Conservation (phyloP, 441 rosid genomes). For the Lepidium campestre region DNA sequence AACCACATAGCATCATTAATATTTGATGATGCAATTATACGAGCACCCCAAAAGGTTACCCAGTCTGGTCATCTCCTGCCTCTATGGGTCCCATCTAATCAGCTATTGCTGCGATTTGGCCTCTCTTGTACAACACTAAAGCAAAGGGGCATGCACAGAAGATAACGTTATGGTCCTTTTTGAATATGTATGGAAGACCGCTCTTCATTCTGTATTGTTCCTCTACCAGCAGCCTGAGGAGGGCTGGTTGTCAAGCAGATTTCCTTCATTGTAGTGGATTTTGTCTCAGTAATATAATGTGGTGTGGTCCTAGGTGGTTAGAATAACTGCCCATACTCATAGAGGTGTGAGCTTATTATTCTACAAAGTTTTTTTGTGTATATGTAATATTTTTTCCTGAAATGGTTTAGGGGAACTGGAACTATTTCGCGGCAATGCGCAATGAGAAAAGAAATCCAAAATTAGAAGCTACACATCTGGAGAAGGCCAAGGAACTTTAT, state of each 20-base stretch:
- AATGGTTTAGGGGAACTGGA: slow-evolving; percentile 89
- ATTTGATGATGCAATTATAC: neutral
- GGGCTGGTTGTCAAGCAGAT: neutral
- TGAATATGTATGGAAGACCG: neutral
- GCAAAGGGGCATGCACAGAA: neutral
- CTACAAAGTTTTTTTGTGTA: neutral
- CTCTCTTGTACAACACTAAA: neutral
- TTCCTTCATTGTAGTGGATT: neutral
- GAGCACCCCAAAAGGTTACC: neutral
- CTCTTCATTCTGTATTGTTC: neutral
- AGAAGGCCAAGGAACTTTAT: slow-evolving; percentile 96
- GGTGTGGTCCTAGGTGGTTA: slow-evolving; percentile 3
- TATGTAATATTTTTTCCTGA: slow-evolving; percentile 22
- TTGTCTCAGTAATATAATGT: neutral
- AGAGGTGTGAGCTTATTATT: neutral
- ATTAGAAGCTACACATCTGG: slow-evolving; percentile 98
- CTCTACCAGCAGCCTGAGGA: neutral
- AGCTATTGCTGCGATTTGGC: neutral
- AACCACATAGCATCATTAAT: neutral
- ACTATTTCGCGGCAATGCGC: slow-evolving; percentile 96
- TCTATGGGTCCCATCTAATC: neutral
- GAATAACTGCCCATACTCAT: neutral
- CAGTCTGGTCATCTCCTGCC: neutral
- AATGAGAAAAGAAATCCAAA: slow-evolving; percentile 98
- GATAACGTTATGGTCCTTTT: neutral